Evolutionary conservation across 257 asterid genomes (phyloP).

Genomic region (Nicotiana noctiflora): DNA sequence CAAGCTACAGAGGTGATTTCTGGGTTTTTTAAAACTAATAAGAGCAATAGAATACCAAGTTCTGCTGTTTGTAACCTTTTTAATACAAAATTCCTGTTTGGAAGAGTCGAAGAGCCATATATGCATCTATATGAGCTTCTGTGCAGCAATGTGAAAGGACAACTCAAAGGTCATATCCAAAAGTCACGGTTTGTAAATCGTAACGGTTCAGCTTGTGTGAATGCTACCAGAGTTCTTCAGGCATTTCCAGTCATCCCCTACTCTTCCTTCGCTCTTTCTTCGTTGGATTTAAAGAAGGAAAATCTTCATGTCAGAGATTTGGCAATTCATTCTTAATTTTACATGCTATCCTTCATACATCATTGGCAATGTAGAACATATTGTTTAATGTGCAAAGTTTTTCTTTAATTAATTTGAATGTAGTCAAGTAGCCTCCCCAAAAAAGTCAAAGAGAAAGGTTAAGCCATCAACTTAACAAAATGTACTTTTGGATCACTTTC

Average conservation of each 20-base stretch:
- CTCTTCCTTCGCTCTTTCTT: not conserved
- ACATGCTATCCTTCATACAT: not conserved
- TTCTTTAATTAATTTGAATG: not conserved
- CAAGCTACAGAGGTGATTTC: slow-evolving; percentile 1
- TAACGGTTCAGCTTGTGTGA: not conserved
- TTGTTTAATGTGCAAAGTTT: not conserved
- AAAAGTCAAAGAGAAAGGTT: not conserved
- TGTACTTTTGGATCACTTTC: not conserved
- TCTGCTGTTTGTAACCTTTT: not conserved
- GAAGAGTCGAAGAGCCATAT: not conserved
- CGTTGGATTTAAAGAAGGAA: not conserved
- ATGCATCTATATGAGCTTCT: not conserved
- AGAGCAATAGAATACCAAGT: not conserved
- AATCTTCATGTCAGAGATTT: not conserved
- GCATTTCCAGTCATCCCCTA: not conserved
- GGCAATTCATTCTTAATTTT: not conserved
- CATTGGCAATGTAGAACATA: not conserved
- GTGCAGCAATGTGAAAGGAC: not conserved
- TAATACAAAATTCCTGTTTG: not conserved
- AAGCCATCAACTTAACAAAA: not conserved
- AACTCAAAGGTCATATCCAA: not conserved
- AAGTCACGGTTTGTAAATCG: not conserved
- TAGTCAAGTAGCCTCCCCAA: not conserved
- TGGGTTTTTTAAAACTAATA: not conserved
- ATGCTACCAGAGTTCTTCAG: not conserved